A percentile compares a stretch with the other conserved stretches of the same genome.
Conservation (phyloP, 768 basidiomycete species). For the Phlebiopsis flavidoalba region DNA sequence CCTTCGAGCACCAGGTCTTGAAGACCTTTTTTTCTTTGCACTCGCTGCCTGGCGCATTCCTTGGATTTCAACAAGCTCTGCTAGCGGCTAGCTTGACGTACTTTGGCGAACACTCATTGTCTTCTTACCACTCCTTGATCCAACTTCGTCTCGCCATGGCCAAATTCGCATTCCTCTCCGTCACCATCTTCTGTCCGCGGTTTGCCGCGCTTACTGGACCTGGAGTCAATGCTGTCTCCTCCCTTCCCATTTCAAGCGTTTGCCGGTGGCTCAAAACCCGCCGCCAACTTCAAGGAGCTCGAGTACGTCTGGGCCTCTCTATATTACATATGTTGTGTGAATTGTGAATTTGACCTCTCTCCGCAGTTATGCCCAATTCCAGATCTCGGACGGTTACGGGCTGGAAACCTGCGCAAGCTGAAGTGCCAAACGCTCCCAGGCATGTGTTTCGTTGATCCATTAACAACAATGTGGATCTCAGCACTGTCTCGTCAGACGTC, state of each 20-base stretch:
- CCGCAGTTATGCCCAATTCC: slow-evolving; percentile 33
- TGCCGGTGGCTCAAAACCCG: neutral
- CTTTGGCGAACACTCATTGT: neutral
- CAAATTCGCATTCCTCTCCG: neutral
- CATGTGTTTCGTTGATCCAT: slow-evolving; percentile 31
- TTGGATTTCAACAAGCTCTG: neutral
- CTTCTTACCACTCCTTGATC: neutral
- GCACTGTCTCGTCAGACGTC: slow-evolving; percentile 26
- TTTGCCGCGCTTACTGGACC: neutral
- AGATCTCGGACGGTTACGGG: slow-evolving; percentile 34
- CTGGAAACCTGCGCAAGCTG: slow-evolving; percentile 29
- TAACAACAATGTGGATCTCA: slow-evolving; percentile 27
- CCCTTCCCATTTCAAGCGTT: neutral
- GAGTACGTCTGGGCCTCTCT: neutral
- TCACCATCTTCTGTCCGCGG: neutral
- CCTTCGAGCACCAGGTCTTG: neutral
- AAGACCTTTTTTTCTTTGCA: neutral
- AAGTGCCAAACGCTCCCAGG: slow-evolving; percentile 36
- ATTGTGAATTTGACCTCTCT: no score
- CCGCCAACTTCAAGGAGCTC: slow-evolving; percentile 6
- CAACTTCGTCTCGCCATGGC: neutral
- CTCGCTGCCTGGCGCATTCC: slow-evolving; percentile 3
- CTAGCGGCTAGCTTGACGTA: neutral
- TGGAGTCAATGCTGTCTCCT: neutral
- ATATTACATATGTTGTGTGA: neutral